Evolutionary conservation across 805 yeast species (phyloP).

Genomic region (Maudiozyma serrabonitensis): DNA sequence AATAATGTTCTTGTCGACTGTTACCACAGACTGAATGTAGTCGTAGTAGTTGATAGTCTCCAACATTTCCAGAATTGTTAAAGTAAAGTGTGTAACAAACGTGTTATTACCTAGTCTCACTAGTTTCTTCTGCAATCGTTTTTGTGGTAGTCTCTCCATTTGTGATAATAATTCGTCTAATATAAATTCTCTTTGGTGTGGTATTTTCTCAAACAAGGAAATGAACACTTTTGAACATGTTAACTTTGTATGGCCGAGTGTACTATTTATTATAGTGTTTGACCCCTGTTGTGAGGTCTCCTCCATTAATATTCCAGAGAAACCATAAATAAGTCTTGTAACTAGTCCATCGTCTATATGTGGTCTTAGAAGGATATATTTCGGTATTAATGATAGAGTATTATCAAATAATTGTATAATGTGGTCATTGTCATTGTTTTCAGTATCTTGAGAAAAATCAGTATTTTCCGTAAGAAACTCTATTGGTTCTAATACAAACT

Average conservation of each 20-base stretch:
- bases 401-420: slow-evolving; percentile 9
- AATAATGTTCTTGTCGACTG: slow-evolving; percentile 1
- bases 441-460: slow-evolving; percentile 6
- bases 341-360: slow-evolving; percentile 41
- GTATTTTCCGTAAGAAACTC: slow-evolving; percentile 32
- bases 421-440: slow-evolving; percentile 4
- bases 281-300: slow-evolving; percentile 7
- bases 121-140: slow-evolving; percentile 29
- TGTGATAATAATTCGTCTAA: slow-evolving; percentile 49
- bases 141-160: slow-evolving; percentile 40
- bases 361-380: slow-evolving; percentile 15
- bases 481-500: slow-evolving; percentile 33
- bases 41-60: slow-evolving; percentile 16
- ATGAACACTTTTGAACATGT: slow-evolving; percentile 22
- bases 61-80: slow-evolving; percentile 19
- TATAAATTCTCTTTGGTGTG: slow-evolving; percentile 50
- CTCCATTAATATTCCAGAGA: slow-evolving; percentile 19
- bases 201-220: slow-evolving; percentile 33
- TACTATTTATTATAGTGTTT: slow-evolving; percentile 8
- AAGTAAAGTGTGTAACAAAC: slow-evolving; percentile 23
- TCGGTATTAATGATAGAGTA: slow-evolving; percentile 15
- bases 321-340: slow-evolving; percentile 50
- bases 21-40: background rate
- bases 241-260: slow-evolving; percentile 16
- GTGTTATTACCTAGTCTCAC: slow-evolving; percentile 10